phyloP scores from a whole-genome alignment of 1,284 basidiomycete genomes.

The Microbotryomycetes sp. region DNA sequence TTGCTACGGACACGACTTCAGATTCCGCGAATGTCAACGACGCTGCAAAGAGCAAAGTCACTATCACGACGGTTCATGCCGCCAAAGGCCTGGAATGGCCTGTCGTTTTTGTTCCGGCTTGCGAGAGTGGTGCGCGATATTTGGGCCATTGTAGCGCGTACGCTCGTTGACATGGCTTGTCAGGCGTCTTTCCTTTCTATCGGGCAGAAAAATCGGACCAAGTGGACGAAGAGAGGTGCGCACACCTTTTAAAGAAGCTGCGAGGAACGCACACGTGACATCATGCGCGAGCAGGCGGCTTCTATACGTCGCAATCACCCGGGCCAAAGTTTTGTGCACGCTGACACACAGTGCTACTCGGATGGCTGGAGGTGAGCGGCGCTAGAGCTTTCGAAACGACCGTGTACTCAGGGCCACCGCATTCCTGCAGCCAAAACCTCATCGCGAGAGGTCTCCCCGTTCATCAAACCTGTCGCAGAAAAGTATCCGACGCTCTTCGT shows the following conservation, averaged over 20 bases:
- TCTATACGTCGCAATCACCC: conserved; percentile 84
- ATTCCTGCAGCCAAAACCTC: conserved; percentile 9
- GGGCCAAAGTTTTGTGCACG: conserved; percentile 70
- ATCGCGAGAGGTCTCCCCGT: conserved; percentile 11
- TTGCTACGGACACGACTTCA: conserved; percentile 76
- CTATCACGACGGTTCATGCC: conserved; percentile 78
- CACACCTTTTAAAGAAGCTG: conserved; percentile 8
- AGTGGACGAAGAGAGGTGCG: conserved; percentile 69
- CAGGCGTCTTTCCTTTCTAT: conserved; percentile 70
- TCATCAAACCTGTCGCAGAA: conserved; percentile 8
- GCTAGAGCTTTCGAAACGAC: not conserved
- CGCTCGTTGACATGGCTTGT: conserved; percentile 44
- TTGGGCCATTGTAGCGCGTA: not conserved
- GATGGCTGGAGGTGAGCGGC: conserved; percentile 33
- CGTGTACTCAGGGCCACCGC: not conserved
- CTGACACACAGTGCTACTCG: conserved; percentile 45
- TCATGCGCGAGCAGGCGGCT: conserved; percentile 51
- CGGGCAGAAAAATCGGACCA: conserved; percentile 56
- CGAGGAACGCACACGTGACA: too few relatives aligned
- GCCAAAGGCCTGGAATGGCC: conserved; percentile 93
- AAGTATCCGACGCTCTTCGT: conserved; percentile 20
- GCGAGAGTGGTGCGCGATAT: not conserved
- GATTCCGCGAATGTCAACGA: conserved; percentile 56
- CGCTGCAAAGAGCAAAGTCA: conserved; percentile 57
- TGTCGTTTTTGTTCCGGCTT: conserved; percentile 66